Evolutionary conservation across 2,329 filamentous ascomycete genomes (phyloP).

Genomic region (Zopfia rhizophila): DNA sequence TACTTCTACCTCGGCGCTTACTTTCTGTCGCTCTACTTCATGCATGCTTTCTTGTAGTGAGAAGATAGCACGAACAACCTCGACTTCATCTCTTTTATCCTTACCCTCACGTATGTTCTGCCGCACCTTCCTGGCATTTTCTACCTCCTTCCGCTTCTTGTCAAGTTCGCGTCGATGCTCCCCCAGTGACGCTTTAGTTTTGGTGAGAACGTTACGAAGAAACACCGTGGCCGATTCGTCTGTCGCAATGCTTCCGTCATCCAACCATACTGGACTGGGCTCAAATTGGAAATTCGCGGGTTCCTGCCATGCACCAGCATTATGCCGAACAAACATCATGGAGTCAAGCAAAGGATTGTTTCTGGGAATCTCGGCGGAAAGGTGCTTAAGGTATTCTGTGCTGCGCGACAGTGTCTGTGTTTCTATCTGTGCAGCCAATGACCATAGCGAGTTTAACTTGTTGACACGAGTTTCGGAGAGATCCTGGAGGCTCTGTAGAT

Average conservation of each 20-base stretch:
- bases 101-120: slow-evolving; percentile 82
- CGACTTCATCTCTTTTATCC: slow-evolving; percentile 89
- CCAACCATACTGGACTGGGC: slow-evolving; percentile 95
- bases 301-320: slow-evolving; percentile 83
- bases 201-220: slow-evolving; percentile 88
- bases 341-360: slow-evolving; percentile 92
- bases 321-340: slow-evolving; percentile 98
- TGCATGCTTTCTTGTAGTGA: slow-evolving; percentile 85
- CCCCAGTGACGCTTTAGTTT: slow-evolving; percentile 85
- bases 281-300: slow-evolving; percentile 88
- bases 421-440: slow-evolving; percentile 81
- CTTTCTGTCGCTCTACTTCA: slow-evolving; percentile 80
- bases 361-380: slow-evolving; percentile 82
- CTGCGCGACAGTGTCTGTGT: slow-evolving; percentile 80
- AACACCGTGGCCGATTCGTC: slow-evolving; percentile 91
- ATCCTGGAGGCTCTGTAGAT: slow-evolving; percentile 78
- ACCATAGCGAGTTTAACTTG: slow-evolving; percentile 89
- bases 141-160: slow-evolving; percentile 85
- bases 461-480: slow-evolving; percentile 87
- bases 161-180: slow-evolving; percentile 86
- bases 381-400: slow-evolving; percentile 74
- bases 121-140: slow-evolving; percentile 77
- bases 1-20: slow-evolving; percentile 92
- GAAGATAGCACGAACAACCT: slow-evolving; percentile 85
- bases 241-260: slow-evolving; percentile 85